Evolutionary conservation across 2,329 filamentous ascomycete species (phyloP).

Genomic region (Geosmithia flava): DNA sequence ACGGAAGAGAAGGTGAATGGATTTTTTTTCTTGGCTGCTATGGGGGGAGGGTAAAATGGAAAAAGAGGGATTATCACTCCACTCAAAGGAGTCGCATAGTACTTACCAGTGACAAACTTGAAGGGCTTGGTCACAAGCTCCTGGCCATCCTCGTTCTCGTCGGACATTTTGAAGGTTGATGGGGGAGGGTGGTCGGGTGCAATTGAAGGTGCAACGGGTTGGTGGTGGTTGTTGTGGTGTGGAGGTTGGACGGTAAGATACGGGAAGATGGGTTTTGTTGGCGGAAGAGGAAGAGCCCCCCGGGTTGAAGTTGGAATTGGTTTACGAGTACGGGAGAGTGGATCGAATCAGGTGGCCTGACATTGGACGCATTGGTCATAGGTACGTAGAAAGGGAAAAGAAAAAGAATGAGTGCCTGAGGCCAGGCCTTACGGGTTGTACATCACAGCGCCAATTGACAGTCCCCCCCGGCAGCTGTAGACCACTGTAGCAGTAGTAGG

Average conservation of each 20-base stretch:
- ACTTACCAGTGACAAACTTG: slow-evolving; percentile 99
- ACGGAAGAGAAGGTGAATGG: slow-evolving; percentile 17
- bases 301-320: slow-evolving; percentile 3
- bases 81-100: background rate
- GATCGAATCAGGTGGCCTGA: slow-evolving; percentile 27
- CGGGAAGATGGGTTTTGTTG: slow-evolving; percentile 4
- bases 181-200: background rate
- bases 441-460: too few relatives aligned
- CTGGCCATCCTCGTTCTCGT: slow-evolving; percentile 55
- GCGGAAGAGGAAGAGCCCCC: background rate
- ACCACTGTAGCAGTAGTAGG: too few relatives aligned
- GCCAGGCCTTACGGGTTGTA: too few relatives aligned
- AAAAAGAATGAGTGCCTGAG: slow-evolving; percentile 18
- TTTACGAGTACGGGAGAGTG: slow-evolving; percentile 11
- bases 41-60: slow-evolving; percentile 4
- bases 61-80: slow-evolving; percentile 20
- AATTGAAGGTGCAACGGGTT: background rate
- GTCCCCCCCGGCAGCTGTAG: too few relatives aligned
- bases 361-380: slow-evolving; percentile 11
- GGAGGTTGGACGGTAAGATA: background rate
- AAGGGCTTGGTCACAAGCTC: slow-evolving; percentile 93
- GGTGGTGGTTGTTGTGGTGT: background rate
- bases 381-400: slow-evolving; percentile 5
- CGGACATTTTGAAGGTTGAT: slow-evolving; percentile 62
- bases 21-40: slow-evolving; percentile 17